Conservation (phyloP, 192 early-diverging fungal species). For the Mortierella antarctica region DNA sequence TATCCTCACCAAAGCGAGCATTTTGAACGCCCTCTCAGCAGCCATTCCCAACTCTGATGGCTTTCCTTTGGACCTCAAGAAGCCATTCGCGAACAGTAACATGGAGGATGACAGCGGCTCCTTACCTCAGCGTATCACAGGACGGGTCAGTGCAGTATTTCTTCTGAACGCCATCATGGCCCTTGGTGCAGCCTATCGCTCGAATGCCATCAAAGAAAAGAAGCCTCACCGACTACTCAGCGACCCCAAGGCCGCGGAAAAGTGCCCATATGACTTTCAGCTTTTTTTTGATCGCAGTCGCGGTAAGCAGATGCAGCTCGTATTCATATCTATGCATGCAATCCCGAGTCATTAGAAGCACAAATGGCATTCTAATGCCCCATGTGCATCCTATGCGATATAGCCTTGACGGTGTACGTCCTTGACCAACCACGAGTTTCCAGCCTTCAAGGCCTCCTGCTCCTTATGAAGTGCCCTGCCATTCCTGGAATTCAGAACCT, state of each 20-base stretch:
- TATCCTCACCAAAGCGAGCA: constrained; percentile 39
- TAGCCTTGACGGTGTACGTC: constrained; percentile 43
- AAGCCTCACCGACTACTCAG: constrained; percentile 18
- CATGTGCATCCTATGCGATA: neutral
- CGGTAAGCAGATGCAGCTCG: constrained; percentile 7
- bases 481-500: constrained; percentile 47
- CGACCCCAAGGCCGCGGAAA: constrained; percentile 1
- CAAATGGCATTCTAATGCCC: neutral
- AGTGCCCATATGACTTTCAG: constrained; percentile 17
- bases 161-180: constrained; percentile 49
- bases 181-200: constrained; percentile 42
- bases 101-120: neutral
- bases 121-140: constrained; percentile 41
- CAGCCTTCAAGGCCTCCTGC: constrained; percentile 32
- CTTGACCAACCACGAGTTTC: constrained; percentile 45
- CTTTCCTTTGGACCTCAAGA: constrained; percentile 2
- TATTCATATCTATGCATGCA: neutral
- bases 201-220: constrained; percentile 42
- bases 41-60: constrained; percentile 23
- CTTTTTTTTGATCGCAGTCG: constrained; percentile 32
- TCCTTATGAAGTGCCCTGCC: constrained; percentile 48
- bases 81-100: neutral
- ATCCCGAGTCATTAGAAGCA: neutral
- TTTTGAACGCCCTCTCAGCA: constrained; percentile 36
- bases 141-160: constrained; percentile 44